A percentile compares a stretch with the other conserved stretches of the same genome.
These are phyloP conservation scores for Solanum sparsipilum DNA, from an alignment of 257 asterid species.

Conservation along the genomic window DNA sequence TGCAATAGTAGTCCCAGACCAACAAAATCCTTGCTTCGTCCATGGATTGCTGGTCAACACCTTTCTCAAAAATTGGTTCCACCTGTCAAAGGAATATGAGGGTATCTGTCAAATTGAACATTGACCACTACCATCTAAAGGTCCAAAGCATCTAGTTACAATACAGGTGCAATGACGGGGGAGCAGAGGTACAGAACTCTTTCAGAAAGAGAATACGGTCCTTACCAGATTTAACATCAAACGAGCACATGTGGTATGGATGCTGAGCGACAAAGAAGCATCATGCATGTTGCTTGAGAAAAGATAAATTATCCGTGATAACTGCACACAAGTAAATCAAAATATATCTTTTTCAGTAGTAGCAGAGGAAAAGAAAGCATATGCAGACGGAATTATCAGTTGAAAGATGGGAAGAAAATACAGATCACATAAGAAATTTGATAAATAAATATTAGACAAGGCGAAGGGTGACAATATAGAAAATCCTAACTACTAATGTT, in stretches of 20 bases:
- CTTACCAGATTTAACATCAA: slow-evolving; percentile 95
- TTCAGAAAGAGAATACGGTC: not conserved
- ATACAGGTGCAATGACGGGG: not conserved
- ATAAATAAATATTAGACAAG: not conserved
- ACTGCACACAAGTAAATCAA: slow-evolving; percentile 38
- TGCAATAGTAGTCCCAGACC: slow-evolving; percentile 30
- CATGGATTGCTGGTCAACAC: slow-evolving; percentile 88
- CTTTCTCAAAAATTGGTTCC: slow-evolving; percentile 98
- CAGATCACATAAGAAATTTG: not conserved
- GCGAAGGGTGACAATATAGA: not conserved
- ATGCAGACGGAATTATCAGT: not conserved
- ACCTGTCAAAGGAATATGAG: slow-evolving; percentile 34
- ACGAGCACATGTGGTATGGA: slow-evolving; percentile 99
- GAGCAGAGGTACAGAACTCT: not conserved
- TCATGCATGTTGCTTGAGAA: slow-evolving; percentile 99
- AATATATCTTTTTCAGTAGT: slow-evolving; percentile 4
- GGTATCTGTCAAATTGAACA: not conserved
- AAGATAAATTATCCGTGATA: slow-evolving; percentile 90
- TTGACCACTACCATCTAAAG: not conserved
- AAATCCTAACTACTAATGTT: not conserved
- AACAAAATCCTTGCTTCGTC: slow-evolving; percentile 89
- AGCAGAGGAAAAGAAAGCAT: not conserved
- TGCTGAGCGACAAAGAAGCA: slow-evolving; percentile 90
- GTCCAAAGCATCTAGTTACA: not conserved
- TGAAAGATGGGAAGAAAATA: not conserved